A percentile compares a stretch with the other conserved stretches of the same genome.
These are phyloP conservation scores for Saraca asoca DNA, from an alignment of 331 rosid species.

Conservation along the genomic window DNA sequence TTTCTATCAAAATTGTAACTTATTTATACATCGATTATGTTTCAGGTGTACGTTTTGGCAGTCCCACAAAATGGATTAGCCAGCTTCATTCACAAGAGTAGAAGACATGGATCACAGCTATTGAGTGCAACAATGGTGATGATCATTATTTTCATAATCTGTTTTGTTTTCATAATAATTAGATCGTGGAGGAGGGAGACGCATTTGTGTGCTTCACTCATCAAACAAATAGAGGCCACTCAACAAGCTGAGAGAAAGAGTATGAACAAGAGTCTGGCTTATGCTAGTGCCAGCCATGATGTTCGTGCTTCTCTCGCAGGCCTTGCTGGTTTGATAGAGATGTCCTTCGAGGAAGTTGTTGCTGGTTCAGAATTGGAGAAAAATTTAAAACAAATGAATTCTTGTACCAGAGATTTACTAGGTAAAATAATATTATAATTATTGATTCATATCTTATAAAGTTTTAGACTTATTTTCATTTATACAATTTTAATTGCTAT, in stretches of 20 bases:
- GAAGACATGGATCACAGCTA: conserved; percentile 38
- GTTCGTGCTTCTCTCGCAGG: conserved; percentile 71
- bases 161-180: conserved; percentile 35
- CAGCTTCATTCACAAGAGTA: conserved; percentile 31
- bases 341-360: conserved; percentile 44
- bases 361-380: conserved; percentile 45
- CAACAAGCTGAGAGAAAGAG: conserved; percentile 76
- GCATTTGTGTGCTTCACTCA: conserved; percentile 56
- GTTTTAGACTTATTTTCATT: too few species aligned
- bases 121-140: conserved; percentile 38
- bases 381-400: conserved; percentile 65
- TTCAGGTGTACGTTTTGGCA: conserved; percentile 59
- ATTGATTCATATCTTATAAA: neutral
- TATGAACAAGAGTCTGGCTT: conserved; percentile 66
- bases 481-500: too few species aligned
- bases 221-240: conserved; percentile 73
- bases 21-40: conserved; percentile 3
- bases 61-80: conserved; percentile 40
- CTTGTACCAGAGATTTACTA: conserved; percentile 60
- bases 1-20: too few species aligned
- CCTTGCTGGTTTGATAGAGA: conserved; percentile 62
- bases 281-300: conserved; percentile 76
- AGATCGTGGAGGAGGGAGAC: conserved; percentile 51
- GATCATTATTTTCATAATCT: conserved; percentile 32
- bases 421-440: conserved; percentile 45